These are phyloP conservation scores for Eucalyptus curtisii DNA, from an alignment of 345 rosid species.

Conservation along the genomic window DNA sequence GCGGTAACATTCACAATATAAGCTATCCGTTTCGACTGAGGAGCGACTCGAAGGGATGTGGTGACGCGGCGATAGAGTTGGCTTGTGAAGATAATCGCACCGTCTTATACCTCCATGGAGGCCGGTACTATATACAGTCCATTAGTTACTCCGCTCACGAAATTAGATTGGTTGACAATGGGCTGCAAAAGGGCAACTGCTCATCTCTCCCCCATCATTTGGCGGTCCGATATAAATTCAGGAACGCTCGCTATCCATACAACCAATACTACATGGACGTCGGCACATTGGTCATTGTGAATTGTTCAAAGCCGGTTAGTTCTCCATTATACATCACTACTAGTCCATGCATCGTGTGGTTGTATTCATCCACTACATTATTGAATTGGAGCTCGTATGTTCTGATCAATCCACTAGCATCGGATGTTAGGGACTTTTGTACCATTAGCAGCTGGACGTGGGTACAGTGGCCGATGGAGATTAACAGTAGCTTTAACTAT, in stretches of 20 bases:
- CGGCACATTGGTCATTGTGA: neutral
- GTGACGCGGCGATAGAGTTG: neutral
- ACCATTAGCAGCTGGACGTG: neutral
- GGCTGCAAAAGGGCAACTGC: neutral
- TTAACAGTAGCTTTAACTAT: neutral
- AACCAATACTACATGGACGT: neutral
- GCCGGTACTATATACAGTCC: neutral
- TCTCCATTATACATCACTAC: neutral
- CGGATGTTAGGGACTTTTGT: neutral
- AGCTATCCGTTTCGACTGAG: neutral
- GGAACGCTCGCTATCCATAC: neutral
- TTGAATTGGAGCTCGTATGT: neutral
- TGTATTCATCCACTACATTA: neutral
- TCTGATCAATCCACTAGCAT: neutral
- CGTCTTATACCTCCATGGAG: neutral
- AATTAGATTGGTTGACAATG: neutral
- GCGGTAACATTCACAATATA: neutral
- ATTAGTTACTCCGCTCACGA: neutral
- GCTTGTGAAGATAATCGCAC: neutral
- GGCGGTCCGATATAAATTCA: neutral
- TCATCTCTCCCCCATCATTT: neutral
- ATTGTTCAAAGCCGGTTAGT: neutral
- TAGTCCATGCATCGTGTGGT: neutral
- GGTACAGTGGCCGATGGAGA: neutral
- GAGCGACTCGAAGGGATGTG: neutral